Conservation (phyloP, 106 monocot species). For the Amphibolis antarctica region DNA sequence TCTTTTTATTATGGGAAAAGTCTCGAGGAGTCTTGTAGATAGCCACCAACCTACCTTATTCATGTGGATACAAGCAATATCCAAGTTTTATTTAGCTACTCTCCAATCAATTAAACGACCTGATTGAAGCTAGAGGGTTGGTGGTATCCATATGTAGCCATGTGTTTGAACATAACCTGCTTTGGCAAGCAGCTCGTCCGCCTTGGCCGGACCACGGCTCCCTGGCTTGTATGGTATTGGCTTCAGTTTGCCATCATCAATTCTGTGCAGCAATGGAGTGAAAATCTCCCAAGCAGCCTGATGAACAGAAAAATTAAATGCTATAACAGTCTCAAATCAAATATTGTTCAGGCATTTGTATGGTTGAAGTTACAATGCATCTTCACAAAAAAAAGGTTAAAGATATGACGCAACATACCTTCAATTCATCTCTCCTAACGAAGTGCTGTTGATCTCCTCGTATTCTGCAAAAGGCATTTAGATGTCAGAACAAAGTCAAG, state of each 20-base stretch:
- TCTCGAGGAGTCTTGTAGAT: no score
- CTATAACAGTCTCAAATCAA: not conserved
- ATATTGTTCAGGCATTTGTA: not conserved
- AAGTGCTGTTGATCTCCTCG: conserved; percentile 86
- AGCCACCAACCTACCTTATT: no score
- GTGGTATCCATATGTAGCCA: no score
- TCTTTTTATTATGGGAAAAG: no score
- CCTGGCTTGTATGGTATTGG: conserved; percentile 46
- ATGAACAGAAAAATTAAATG: not conserved
- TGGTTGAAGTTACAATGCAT: no score
- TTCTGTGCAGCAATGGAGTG: conserved; percentile 75
- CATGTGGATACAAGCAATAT: no score
- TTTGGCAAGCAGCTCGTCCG: conserved; percentile 50
- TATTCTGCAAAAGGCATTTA: conserved; percentile 33
- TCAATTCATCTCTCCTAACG: conserved; percentile 82
- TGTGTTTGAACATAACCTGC: conserved; percentile 64
- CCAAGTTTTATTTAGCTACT: no score
- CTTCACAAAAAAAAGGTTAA: no score
- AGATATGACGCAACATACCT: conserved; percentile 21
- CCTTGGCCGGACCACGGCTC: conserved; percentile 72
- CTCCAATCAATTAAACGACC: no score
- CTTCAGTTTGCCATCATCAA: conserved; percentile 51
- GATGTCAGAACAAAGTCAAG: not conserved
- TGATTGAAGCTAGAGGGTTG: no score
- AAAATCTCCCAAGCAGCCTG: conserved; percentile 98